A percentile compares a stretch with the other conserved stretches of the same genome.
phyloP scores from a whole-genome alignment of 371 early-diverging fungal species.

The Capillidium heterosporum region DNA sequence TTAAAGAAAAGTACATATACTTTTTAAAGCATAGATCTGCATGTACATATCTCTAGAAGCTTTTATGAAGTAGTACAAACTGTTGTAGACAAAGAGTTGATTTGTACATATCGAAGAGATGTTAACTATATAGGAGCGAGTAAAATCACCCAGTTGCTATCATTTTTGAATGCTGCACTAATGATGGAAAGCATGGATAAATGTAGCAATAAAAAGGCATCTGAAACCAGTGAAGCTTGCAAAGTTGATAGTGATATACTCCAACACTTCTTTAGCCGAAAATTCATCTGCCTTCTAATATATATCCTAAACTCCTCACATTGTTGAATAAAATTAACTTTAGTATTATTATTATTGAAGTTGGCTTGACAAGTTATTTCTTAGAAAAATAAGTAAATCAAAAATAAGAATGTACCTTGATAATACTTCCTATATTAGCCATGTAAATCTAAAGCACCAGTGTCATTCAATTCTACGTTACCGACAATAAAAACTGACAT shows the following conservation, averaged over 20 bases:
- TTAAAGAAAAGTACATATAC: too few relatives aligned
- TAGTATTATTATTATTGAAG: too few relatives aligned
- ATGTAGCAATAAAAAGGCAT: conserved; percentile 13
- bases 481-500: too few relatives aligned
- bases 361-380: too few relatives aligned
- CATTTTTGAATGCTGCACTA: conserved; percentile 2
- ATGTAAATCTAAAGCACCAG: too few relatives aligned
- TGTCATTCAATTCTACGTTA: too few relatives aligned
- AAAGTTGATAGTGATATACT: conserved; percentile 37
- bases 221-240: conserved; percentile 24
- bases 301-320: conserved; percentile 61
- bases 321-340: conserved; percentile 44
- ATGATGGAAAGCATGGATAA: too few relatives aligned
- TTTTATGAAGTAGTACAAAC: conserved; percentile 65
- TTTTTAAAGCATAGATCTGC: conserved; percentile 39
- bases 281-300: conserved; percentile 35
- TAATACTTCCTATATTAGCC: too few relatives aligned
- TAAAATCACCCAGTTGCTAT: neutral
- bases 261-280: conserved; percentile 21
- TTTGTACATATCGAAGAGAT: conserved; percentile 73
- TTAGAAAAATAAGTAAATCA: too few relatives aligned
- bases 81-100: conserved; percentile 58
- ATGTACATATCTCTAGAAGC: conserved; percentile 70
- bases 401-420: too few relatives aligned
- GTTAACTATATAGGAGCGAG: conserved; percentile 33